These are phyloP conservation scores for Aspergillus baeticus DNA, from an alignment of 495 filamentous ascomycete species.

Conservation along the genomic window DNA sequence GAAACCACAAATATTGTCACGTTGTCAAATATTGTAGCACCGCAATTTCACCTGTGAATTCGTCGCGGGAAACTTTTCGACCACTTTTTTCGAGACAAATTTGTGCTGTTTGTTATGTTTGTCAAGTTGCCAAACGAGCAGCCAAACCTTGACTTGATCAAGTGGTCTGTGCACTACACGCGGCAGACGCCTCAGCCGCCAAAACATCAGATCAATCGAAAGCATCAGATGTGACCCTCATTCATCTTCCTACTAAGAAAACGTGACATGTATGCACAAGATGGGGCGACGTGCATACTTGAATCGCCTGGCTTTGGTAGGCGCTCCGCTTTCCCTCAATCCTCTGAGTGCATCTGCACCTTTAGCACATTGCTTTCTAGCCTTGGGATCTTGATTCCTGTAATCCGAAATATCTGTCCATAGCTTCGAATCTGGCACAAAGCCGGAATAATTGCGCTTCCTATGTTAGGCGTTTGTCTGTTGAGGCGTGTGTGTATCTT, in stretches of 20 bases:
- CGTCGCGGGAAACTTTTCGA: slow-evolving; percentile 25
- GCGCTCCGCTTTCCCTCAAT: slow-evolving; percentile 19
- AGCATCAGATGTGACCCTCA: not conserved
- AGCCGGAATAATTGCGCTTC: no score
- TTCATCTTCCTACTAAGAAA: slow-evolving; percentile 6
- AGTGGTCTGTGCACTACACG: slow-evolving; percentile 27
- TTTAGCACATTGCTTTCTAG: not conserved
- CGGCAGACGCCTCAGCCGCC: slow-evolving; percentile 21
- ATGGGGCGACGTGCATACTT: slow-evolving; percentile 55
- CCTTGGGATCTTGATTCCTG: not conserved
- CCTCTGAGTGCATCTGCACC: not conserved
- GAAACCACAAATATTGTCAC: slow-evolving; percentile 4
- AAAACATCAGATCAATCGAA: not conserved
- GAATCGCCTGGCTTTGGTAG: slow-evolving; percentile 54
- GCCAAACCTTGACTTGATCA: slow-evolving; percentile 25
- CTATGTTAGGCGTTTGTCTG: not conserved
- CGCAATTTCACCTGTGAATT: slow-evolving; percentile 3
- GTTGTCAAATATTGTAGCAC: not conserved
- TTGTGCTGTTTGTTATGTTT: slow-evolving; percentile 38
- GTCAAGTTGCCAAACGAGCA: slow-evolving; percentile 11
- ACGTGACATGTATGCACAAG: not conserved
- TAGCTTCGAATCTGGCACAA: no score
- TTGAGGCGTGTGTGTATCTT: not conserved
- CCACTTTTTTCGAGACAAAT: slow-evolving; percentile 32
- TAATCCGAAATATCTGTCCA: not conserved